Evolutionary conservation across 768 basidiomycete species (phyloP).

Genomic region (Boletus insuetus): DNA sequence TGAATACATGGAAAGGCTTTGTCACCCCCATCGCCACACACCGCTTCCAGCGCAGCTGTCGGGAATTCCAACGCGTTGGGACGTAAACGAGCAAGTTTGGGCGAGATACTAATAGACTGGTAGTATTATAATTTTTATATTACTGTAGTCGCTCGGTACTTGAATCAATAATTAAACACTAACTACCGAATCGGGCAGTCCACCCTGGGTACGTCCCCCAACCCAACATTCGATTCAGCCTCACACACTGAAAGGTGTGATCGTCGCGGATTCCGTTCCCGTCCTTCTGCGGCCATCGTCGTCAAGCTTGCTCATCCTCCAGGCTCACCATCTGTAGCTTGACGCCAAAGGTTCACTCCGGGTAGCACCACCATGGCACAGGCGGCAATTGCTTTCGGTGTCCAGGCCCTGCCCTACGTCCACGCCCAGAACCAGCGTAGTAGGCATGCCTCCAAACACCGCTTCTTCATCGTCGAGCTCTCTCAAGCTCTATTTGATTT

Average conservation of each 20-base stretch:
- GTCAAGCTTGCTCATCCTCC: slow-evolving; percentile 5
- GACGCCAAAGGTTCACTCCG: neutral
- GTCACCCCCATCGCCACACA: too few species aligned
- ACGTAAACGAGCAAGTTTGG: neutral
- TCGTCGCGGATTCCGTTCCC: slow-evolving; percentile 28
- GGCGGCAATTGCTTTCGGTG: slow-evolving; percentile 20
- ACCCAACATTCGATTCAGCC: slow-evolving; percentile 14
- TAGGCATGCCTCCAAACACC: slow-evolving; percentile 47
- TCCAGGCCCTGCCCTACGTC: slow-evolving; percentile 27
- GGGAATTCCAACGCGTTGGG: neutral
- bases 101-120: neutral
- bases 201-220: slow-evolving; percentile 12
- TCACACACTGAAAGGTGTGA: slow-evolving; percentile 22
- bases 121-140: neutral
- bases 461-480: slow-evolving; percentile 70
- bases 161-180: slow-evolving; percentile 3
- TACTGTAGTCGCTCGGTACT: neutral
- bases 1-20: too few species aligned
- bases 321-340: slow-evolving; percentile 2
- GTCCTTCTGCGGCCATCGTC: slow-evolving; percentile 11
- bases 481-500: slow-evolving; percentile 92
- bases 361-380: slow-evolving; percentile 26
- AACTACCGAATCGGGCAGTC: slow-evolving; percentile 29
- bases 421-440: slow-evolving; percentile 36
- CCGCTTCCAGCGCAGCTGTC: too few species aligned